Evolutionary conservation across 2,329 filamentous ascomycete species (phyloP).

Genomic region (Elsinoe necatrix): DNA sequence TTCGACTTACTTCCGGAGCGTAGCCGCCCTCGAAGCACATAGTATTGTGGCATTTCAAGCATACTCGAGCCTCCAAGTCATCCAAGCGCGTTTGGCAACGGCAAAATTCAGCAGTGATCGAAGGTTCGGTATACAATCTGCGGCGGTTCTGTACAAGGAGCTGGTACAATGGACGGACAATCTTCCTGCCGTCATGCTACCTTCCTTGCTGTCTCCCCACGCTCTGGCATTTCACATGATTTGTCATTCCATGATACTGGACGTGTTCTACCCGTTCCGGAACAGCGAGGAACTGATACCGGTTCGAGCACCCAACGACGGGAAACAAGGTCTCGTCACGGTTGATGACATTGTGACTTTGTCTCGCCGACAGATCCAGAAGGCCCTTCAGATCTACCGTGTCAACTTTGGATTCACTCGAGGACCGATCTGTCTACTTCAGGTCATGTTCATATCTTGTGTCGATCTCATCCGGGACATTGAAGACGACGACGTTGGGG

Average conservation of each 20-base stretch:
- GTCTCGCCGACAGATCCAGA: background rate
- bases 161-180: background rate
- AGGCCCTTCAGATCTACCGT: background rate
- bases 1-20: background rate
- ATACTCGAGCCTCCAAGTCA: background rate
- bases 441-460: constrained; percentile 5
- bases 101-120: background rate
- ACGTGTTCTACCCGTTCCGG: background rate
- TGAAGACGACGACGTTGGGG: background rate
- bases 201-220: background rate
- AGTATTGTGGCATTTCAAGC: background rate
- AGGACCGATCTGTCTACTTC: background rate
- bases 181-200: background rate
- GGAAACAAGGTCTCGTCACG: background rate
- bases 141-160: background rate
- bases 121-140: background rate
- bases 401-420: background rate
- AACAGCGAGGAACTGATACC: background rate
- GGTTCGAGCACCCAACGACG: background rate
- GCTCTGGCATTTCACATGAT: constrained; percentile 5
- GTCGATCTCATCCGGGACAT: background rate
- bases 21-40: background rate
- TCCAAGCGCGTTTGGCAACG: background rate
- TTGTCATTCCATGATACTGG: background rate
- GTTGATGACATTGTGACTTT: background rate